Percentiles rank a stretch among this genome's conserved stretches.
Conservation (phyloP, 2,329 filamentous ascomycete species). For the Botrytis deweyae region DNA sequence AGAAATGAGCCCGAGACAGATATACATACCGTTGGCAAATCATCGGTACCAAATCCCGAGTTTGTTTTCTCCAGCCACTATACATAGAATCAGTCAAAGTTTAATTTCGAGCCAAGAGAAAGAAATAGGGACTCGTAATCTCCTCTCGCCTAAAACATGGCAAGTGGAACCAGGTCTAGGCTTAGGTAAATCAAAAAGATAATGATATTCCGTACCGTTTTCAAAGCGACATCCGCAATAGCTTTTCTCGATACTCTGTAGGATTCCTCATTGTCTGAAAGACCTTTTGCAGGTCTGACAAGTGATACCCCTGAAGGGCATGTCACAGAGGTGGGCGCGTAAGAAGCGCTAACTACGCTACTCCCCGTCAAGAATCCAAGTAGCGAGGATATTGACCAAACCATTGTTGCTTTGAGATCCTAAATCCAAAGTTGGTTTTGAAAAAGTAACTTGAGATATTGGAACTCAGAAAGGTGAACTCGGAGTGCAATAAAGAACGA, state of each 20-base stretch:
- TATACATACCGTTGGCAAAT: slow-evolving; percentile 40
- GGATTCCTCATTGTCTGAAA: slow-evolving; percentile 42
- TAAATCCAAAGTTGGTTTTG: neutral
- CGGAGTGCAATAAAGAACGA: neutral
- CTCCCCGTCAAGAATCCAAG: slow-evolving; percentile 22
- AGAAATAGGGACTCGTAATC: neutral
- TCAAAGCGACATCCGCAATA: slow-evolving; percentile 42
- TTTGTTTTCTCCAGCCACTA: slow-evolving; percentile 36
- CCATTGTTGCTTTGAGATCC: slow-evolving; percentile 22
- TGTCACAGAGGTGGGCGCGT: slow-evolving; percentile 40
- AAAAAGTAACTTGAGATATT: neutral
- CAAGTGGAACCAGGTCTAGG: neutral
- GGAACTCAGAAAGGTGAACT: neutral
- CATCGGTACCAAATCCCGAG: slow-evolving; percentile 38
- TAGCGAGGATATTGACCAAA: slow-evolving; percentile 20
- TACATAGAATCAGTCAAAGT: slow-evolving; percentile 1
- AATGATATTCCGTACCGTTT: slow-evolving; percentile 25
- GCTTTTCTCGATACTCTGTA: slow-evolving; percentile 43
- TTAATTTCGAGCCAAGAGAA: neutral
- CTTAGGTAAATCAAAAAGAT: neutral
- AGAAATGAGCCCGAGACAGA: neutral
- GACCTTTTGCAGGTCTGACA: slow-evolving; percentile 41
- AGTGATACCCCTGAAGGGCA: slow-evolving; percentile 43
- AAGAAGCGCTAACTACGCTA: slow-evolving; percentile 26
- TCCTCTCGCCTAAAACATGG: neutral